A percentile compares a stretch with the other conserved stretches of the same genome.
These are phyloP conservation scores for Cercospora sp. DNA, from an alignment of 2,329 filamentous ascomycete genomes.

Conservation along the genomic window DNA sequence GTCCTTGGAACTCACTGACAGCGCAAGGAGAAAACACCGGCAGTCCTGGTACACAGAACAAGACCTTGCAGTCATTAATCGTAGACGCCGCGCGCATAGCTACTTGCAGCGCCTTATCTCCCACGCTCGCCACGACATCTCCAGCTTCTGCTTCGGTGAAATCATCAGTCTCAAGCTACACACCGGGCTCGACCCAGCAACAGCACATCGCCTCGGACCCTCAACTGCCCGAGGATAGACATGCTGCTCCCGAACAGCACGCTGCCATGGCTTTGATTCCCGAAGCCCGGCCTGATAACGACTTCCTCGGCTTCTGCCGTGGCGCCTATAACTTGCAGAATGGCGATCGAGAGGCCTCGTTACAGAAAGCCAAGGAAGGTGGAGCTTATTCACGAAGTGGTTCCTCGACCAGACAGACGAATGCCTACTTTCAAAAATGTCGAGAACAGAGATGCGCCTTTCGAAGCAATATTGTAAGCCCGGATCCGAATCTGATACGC, in stretches of 20 bases:
- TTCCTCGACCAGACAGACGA: neutral
- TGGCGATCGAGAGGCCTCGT: slow-evolving; percentile 32
- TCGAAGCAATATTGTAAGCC: slow-evolving; percentile 43
- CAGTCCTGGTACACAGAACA: neutral
- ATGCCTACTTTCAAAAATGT: slow-evolving; percentile 40
- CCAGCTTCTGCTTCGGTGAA: neutral
- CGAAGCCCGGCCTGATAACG: slow-evolving; percentile 32
- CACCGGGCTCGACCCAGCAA: neutral
- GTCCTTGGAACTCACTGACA: neutral
- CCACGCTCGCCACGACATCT: neutral
- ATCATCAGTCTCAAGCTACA: neutral
- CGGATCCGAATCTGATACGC: slow-evolving; percentile 30
- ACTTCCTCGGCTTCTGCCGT: slow-evolving; percentile 47
- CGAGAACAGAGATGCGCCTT: slow-evolving; percentile 47
- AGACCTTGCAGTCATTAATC: neutral
- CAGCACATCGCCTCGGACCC: neutral
- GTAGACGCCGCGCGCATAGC: neutral
- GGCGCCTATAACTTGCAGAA: slow-evolving; percentile 45
- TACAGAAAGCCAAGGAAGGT: slow-evolving; percentile 32
- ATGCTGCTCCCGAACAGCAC: neutral
- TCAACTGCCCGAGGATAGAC: neutral
- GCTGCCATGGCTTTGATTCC: slow-evolving; percentile 19
- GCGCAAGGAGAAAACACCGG: neutral
- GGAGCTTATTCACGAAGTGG: slow-evolving; percentile 13
- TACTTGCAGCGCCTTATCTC: neutral